Evolutionary conservation across 208 protist species (phyloP).

Genomic region (Acanthamoeba castellanii): DNA sequence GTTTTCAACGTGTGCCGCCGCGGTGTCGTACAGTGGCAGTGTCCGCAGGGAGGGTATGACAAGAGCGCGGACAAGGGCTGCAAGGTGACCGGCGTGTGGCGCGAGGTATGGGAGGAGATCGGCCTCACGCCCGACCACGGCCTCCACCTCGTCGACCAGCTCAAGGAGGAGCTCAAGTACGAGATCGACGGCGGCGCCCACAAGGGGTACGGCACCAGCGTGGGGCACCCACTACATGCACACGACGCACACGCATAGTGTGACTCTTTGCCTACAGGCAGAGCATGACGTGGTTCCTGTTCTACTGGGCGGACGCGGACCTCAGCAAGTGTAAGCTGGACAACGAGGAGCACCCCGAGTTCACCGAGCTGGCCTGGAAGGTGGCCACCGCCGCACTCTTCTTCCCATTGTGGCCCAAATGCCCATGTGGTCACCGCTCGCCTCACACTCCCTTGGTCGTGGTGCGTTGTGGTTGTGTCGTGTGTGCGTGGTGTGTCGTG

Average conservation of each 20-base stretch:
- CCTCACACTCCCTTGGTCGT: not conserved
- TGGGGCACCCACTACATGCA: not conserved
- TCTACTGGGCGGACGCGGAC: conserved; percentile 9
- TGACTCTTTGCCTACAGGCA: not conserved
- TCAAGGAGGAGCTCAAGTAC: conserved; percentile 14
- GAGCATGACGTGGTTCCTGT: conserved; percentile 40
- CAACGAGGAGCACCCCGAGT: conserved; percentile 28
- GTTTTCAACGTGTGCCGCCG: too few species aligned
- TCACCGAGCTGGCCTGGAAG: conserved; percentile 28
- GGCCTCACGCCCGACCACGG: conserved; percentile 23
- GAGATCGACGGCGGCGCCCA: not conserved
- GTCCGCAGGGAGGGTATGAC: not conserved
- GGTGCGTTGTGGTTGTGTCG: too few species aligned
- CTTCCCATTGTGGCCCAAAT: too few species aligned
- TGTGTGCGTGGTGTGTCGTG: too few species aligned
- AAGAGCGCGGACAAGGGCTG: not conserved
- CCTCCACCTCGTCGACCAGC: not conserved
- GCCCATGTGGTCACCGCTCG: not conserved
- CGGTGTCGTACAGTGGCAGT: not conserved
- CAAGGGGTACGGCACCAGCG: not conserved
- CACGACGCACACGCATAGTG: too few species aligned
- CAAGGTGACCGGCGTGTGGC: not conserved
- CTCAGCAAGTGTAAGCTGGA: conserved; percentile 22
- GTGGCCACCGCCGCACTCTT: too few species aligned
- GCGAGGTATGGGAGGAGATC: conserved; percentile 18